These are phyloP conservation scores for Musa acuminata DNA, from an alignment of 176 grass and related monocot genomes.

Conservation along the genomic window DNA sequence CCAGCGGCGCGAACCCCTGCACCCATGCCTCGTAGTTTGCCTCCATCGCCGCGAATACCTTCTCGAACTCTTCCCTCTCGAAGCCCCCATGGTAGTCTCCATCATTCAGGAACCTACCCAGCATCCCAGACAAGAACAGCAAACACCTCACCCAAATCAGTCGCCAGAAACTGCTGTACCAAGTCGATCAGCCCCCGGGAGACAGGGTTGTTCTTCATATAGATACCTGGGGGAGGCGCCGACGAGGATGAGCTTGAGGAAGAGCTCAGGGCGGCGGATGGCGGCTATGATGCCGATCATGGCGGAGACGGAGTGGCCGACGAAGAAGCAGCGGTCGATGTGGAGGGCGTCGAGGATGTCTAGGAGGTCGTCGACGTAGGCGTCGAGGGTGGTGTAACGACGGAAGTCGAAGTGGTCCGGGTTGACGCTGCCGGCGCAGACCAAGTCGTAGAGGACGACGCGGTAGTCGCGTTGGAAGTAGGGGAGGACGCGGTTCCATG, in stretches of 20 bases:
- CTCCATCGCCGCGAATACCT: slow-evolving; percentile 77
- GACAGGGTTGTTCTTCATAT: not conserved
- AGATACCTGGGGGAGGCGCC: slow-evolving; percentile 68
- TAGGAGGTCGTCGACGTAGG: slow-evolving; percentile 87
- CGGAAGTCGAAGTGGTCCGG: slow-evolving; percentile 94
- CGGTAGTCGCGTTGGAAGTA: slow-evolving; percentile 76
- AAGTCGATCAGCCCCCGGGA: too few species aligned
- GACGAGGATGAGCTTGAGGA: slow-evolving; percentile 83
- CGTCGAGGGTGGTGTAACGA: slow-evolving; percentile 71
- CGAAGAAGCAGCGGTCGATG: slow-evolving; percentile 69
- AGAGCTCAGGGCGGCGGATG: slow-evolving; percentile 79
- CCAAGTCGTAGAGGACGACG: slow-evolving; percentile 87
- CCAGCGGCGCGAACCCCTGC: slow-evolving; percentile 77
- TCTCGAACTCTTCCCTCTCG: slow-evolving; percentile 66
- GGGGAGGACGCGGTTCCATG: slow-evolving; percentile 87
- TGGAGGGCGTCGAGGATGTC: slow-evolving; percentile 62
- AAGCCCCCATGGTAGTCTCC: slow-evolving; percentile 82
- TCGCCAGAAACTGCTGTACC: not conserved
- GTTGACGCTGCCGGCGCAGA: slow-evolving; percentile 91
- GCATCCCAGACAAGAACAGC: not conserved
- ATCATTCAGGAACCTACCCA: slow-evolving; percentile 75
- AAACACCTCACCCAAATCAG: not conserved
- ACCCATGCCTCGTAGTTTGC: slow-evolving; percentile 90
- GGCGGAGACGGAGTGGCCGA: slow-evolving; percentile 91
- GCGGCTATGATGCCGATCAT: slow-evolving; percentile 92